These are phyloP conservation scores for Blastocystis sp. DNA, from an alignment of 352 stramenopile species.

Conservation along the genomic window DNA sequence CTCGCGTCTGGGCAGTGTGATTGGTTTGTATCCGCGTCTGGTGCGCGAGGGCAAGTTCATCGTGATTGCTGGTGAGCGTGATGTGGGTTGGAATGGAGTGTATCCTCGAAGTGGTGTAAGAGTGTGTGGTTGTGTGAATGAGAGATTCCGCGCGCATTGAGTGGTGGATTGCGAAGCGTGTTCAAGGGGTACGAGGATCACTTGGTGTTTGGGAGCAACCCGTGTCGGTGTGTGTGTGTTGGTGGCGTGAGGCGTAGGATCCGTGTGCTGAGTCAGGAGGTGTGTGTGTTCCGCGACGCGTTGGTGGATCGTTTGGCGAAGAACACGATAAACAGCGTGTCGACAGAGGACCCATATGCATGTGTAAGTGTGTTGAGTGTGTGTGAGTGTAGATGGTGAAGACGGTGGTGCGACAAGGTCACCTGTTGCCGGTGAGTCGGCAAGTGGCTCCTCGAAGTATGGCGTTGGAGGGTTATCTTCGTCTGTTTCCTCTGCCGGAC, in stretches of 20 bases:
- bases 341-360: background rate
- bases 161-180: background rate
- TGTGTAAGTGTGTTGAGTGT: background rate
- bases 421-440: background rate
- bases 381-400: slow-evolving; percentile 3
- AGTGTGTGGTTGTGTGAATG: background rate
- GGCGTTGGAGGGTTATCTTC: background rate
- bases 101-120: background rate
- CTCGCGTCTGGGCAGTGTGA: background rate
- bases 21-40: background rate
- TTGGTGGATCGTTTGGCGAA: background rate
- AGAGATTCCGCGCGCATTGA: no score
- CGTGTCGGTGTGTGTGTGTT: background rate
- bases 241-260: background rate
- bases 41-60: background rate
- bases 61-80: background rate
- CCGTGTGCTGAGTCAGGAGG: background rate
- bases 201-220: background rate
- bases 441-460: background rate
- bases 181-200: background rate
- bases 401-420: slow-evolving; percentile 5
- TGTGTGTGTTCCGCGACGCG: slow-evolving; percentile 11
- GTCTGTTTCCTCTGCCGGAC: slow-evolving; percentile 14
- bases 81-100: background rate
- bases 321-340: background rate